Percentiles rank a stretch among this genome's conserved stretches.
Evolutionary conservation across 169 alveolate genomes (phyloP).

Genomic region (Eimeria sp.): DNA sequence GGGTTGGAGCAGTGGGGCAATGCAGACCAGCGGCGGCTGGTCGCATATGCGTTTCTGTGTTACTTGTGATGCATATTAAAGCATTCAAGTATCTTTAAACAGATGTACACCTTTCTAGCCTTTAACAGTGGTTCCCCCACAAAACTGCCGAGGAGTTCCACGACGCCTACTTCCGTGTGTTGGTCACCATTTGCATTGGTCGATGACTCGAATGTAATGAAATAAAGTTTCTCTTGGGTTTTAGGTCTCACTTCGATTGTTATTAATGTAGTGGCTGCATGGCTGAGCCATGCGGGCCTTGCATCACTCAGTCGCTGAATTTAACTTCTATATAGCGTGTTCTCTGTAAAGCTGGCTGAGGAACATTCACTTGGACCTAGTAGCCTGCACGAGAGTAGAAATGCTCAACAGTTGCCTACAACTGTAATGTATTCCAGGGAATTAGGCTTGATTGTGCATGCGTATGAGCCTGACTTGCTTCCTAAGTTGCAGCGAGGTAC

Average conservation of each 20-base stretch:
- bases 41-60: background rate
- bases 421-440: too few relatives aligned
- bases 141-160: background rate
- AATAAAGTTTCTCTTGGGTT: background rate
- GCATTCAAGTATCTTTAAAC: background rate
- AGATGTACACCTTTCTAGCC: background rate
- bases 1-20: slow-evolving; percentile 71
- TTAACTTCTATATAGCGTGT: background rate
- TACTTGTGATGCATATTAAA: background rate
- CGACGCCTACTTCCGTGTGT: background rate
- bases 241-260: background rate
- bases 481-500: too few relatives aligned
- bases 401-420: too few relatives aligned
- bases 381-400: too few relatives aligned
- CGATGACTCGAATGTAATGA: background rate
- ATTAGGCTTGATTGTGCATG: too few relatives aligned
- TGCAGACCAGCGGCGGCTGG: slow-evolving; percentile 41
- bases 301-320: background rate
- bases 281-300: background rate
- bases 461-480: too few relatives aligned
- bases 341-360: too few relatives aligned
- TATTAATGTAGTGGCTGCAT: background rate
- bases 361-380: too few relatives aligned
- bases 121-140: background rate
- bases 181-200: background rate